Evolutionary conservation across 1,139 yeast genomes (phyloP).

Genomic region (Saccharomycopsis hybrid): DNA sequence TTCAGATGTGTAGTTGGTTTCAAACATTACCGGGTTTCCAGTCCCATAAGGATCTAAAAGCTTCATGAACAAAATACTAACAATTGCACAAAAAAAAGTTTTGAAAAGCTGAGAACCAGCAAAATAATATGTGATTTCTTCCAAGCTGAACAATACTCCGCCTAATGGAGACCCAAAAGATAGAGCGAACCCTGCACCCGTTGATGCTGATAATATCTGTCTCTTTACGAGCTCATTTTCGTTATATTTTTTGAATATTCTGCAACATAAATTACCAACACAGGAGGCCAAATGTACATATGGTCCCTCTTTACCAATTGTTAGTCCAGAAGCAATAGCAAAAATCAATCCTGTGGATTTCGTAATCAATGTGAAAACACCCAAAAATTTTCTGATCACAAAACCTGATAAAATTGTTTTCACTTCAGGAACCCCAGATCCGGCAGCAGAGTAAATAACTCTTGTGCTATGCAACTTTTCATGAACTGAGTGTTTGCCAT

Average conservation of each 20-base stretch:
- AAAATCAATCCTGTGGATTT: slow-evolving; percentile 47
- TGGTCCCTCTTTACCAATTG: slow-evolving; percentile 69
- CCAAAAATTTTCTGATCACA: slow-evolving; percentile 48
- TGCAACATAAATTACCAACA: slow-evolving; percentile 52
- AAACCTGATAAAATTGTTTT: slow-evolving; percentile 50
- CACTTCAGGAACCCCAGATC: slow-evolving; percentile 65
- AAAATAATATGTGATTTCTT: slow-evolving; percentile 56
- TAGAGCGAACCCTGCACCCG: slow-evolving; percentile 63
- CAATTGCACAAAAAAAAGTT: slow-evolving; percentile 55
- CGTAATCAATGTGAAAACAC: slow-evolving; percentile 46
- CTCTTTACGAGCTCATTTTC: slow-evolving; percentile 49
- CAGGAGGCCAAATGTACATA: slow-evolving; percentile 66
- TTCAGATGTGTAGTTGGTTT: slow-evolving; percentile 47
- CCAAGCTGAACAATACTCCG: slow-evolving; percentile 59
- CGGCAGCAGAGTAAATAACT: slow-evolving; percentile 48
- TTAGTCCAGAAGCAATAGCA: slow-evolving; percentile 61
- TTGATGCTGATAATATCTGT: slow-evolving; percentile 57
- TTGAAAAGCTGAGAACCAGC: slow-evolving; percentile 55
- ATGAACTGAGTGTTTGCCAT: background rate
- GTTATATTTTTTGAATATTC: slow-evolving; percentile 44
- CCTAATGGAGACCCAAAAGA: slow-evolving; percentile 70
- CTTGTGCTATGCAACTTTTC: no score
- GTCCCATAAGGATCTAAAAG: slow-evolving; percentile 59
- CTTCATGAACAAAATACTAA: slow-evolving; percentile 49
- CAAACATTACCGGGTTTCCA: slow-evolving; percentile 55